A percentile compares a stretch with the other conserved stretches of the same genome.
These are phyloP conservation scores for Chrysopogon serrulatus DNA, from an alignment of 176 grass and related monocot genomes.

Conservation along the genomic window DNA sequence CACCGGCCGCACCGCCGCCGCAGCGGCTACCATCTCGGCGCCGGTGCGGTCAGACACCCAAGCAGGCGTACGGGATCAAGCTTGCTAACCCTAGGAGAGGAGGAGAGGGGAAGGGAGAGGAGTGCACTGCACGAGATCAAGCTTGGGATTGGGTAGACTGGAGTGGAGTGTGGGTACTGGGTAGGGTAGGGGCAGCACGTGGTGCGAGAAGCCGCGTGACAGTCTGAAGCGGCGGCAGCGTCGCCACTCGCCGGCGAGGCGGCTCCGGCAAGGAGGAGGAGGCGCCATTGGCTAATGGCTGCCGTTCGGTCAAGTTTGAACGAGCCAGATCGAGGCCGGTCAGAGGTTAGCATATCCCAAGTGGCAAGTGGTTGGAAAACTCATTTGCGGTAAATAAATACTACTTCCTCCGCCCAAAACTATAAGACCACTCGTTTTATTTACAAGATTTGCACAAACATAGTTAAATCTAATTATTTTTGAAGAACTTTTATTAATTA, in stretches of 20 bases:
- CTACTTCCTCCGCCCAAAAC: too few species aligned
- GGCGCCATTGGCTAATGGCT: too few species aligned
- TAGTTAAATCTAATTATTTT: too few species aligned
- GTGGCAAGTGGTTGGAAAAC: not conserved
- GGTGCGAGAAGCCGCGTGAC: not conserved
- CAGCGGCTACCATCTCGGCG: not conserved
- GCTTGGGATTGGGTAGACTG: not conserved
- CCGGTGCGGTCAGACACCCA: not conserved
- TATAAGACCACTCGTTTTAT: too few species aligned
- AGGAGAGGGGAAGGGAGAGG: too few species aligned
- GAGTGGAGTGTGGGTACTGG: not conserved
- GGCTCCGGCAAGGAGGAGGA: not conserved
- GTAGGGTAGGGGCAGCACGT: not conserved
- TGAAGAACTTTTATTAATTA: too few species aligned
- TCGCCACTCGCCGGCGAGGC: not conserved
- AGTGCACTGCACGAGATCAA: not conserved
- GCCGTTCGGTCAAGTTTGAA: not conserved
- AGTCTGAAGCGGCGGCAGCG: not conserved
- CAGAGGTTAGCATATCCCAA: not conserved
- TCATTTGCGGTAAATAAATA: too few species aligned
- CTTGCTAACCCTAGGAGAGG: not conserved
- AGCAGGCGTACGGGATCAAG: not conserved
- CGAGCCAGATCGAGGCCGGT: not conserved
- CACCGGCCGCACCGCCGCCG: not conserved
- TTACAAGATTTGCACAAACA: too few species aligned